Base-by-base conservation (phyloP, 1,284 basidiomycete species). In the Apiotrichum mycotoxinovorans region DNA sequence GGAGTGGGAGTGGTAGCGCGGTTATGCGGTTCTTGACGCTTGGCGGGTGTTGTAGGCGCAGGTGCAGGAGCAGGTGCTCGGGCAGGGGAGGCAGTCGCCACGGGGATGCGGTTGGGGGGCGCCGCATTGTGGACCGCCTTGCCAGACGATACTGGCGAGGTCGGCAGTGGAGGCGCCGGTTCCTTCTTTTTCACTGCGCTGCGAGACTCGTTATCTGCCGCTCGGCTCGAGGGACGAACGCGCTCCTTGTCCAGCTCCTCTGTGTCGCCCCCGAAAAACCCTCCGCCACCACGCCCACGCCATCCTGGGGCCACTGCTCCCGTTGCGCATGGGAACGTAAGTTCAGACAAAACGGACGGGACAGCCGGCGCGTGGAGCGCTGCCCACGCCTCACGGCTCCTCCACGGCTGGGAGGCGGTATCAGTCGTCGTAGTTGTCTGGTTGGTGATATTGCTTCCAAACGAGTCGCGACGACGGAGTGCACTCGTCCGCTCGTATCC, bases 341-440 rank as follows among this genome's bases (percentile, higher is more conserved):
- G 52, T 18, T 53, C 55, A 25, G 43, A 38, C 7, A 57, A 44
- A 8, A 61, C 38, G 5, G 48, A 15, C 18, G 51, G 52, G 12
- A 41, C 17, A 11, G 20, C 23, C 8, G 41, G 26, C 2, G 52
- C 52, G 42, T 73, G 66, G 2, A 71, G 59, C 0, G 68, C 69
- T 7, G 56, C 47, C 71, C 71, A 73, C 2, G 65, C 64, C 23
- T 70, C 69, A 17, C 64, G 60, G 14, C 61, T 65, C 35, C 71
- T 52, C 71, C 69, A 73, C 18, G 71, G 71, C 58, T 73, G 69
- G n/a, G 64, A 50, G 8, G 50, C 40, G 35, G 33, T 2, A 22
- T 18, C 41, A 27, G 37, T 20, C 8, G 40, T 26, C 40, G 49
- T 47, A 15, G 12, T 8, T 9, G 20, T 4, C 9, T 9, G 8